Percentiles rank a stretch among this genome's conserved stretches.
phyloP scores from a whole-genome alignment of 75 land plant species.

The Cunninghamia lanceolata region DNA sequence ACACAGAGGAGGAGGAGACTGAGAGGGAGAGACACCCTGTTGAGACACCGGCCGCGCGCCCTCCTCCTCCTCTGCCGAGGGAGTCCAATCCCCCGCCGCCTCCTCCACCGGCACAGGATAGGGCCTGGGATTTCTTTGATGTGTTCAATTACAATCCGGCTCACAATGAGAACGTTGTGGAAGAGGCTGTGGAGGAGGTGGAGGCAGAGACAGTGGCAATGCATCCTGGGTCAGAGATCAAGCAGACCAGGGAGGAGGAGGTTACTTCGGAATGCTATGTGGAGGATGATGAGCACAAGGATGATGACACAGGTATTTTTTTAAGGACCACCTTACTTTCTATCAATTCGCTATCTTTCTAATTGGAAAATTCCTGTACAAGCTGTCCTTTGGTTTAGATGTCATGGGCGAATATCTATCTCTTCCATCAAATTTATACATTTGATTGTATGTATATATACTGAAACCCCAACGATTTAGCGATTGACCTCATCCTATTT shows the following conservation, averaged over 20 bases:
- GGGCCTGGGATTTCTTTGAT: constrained; percentile 12
- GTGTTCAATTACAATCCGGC: neutral
- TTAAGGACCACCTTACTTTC: neutral
- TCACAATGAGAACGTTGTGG: constrained; percentile 16
- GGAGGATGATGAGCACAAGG: neutral
- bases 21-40: neutral
- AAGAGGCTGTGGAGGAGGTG: neutral
- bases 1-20: neutral
- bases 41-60: neutral
- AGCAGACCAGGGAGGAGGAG: constrained; percentile 6
- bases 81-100: constrained; percentile 24
- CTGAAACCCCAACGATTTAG: too few species aligned
- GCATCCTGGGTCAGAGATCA: neutral
- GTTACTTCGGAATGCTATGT: neutral
- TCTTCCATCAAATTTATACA: too few species aligned
- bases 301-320: neutral
- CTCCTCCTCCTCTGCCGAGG: constrained; percentile 19
- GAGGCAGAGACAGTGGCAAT: neutral
- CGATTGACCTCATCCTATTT: too few species aligned
- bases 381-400: too few species aligned
- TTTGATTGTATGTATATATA: too few species aligned
- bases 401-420: too few species aligned
- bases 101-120: neutral
- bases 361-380: too few species aligned
- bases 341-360: neutral